Conservation (phyloP, 2,329 filamentous ascomycete genomes). For the Uncinocarpus reesii region DNA sequence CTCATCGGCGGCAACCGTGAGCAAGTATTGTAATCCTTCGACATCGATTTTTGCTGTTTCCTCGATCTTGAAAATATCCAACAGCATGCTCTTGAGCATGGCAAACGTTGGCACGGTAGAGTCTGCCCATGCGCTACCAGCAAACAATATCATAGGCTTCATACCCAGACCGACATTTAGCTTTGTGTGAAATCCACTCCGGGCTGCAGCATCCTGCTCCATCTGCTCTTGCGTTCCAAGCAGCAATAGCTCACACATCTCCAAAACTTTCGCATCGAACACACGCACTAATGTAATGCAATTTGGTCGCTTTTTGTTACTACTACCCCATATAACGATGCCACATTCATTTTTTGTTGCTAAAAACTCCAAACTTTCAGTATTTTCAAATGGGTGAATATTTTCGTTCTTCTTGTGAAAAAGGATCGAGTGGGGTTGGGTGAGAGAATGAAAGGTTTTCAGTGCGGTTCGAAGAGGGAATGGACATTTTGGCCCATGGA, state of each 20-base stretch:
- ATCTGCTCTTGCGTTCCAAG: conserved; percentile 57
- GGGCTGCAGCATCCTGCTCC: conserved; percentile 49
- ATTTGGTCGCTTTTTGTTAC: conserved; percentile 92
- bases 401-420: conserved; percentile 91
- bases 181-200: conserved; percentile 46
- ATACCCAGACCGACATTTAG: conserved; percentile 60
- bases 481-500: conserved; percentile 77
- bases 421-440: conserved; percentile 72
- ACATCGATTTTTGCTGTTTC: conserved; percentile 77
- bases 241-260: conserved; percentile 87
- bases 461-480: conserved; percentile 73
- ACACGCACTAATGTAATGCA: conserved; percentile 71
- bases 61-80: conserved; percentile 85
- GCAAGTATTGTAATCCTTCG: conserved; percentile 83
- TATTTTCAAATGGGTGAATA: conserved; percentile 88
- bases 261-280: conserved; percentile 77
- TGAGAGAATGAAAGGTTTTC: conserved; percentile 73
- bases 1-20: conserved; percentile 70
- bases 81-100: conserved; percentile 72
- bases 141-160: conserved; percentile 84
- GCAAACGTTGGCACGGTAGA: conserved; percentile 70
- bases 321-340: conserved; percentile 71
- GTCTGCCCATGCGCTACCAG: conserved; percentile 77
- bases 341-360: conserved; percentile 90
- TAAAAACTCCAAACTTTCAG: conserved; percentile 84